Conservation (phyloP, 2,329 filamentous ascomycete genomes). For the Dothiorella sarmentorum region DNA sequence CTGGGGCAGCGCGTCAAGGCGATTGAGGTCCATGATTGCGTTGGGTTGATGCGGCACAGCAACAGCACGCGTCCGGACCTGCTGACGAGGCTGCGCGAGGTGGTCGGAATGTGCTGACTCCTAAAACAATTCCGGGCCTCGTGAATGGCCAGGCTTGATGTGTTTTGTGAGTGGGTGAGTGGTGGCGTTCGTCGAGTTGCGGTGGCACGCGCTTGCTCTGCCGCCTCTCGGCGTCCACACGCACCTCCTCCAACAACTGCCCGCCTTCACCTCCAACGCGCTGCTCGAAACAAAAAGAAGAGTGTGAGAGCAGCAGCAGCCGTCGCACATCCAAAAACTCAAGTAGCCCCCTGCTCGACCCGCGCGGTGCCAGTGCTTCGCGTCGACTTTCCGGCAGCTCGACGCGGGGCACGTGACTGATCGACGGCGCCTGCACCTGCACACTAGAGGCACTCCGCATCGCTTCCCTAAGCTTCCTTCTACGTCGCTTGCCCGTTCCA, state of each 20-base stretch:
- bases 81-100: not conserved
- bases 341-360: not conserved
- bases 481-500: constrained; percentile 15
- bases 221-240: too few relatives aligned
- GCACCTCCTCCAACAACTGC: too few relatives aligned
- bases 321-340: too few relatives aligned
- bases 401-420: not conserved
- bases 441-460: not conserved
- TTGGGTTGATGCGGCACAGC: not conserved
- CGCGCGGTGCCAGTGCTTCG: not conserved
- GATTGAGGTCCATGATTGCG: not conserved
- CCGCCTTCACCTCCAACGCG: too few relatives aligned
- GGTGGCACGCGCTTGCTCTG: too few relatives aligned
- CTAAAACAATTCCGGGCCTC: too few relatives aligned
- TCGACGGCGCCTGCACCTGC: not conserved
- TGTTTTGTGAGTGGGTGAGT: too few relatives aligned
- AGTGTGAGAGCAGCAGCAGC: too few relatives aligned
- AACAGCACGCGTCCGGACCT: not conserved
- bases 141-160: not conserved
- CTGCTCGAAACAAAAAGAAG: too few relatives aligned
- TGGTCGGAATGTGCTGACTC: too few relatives aligned
- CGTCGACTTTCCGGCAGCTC: not conserved
- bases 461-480: constrained; percentile 9
- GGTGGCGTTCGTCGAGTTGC: too few relatives aligned
- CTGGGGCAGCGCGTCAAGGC: constrained; percentile 17